Conservation (phyloP, 2,329 filamentous ascomycete genomes). For the Cercospora sp. region DNA sequence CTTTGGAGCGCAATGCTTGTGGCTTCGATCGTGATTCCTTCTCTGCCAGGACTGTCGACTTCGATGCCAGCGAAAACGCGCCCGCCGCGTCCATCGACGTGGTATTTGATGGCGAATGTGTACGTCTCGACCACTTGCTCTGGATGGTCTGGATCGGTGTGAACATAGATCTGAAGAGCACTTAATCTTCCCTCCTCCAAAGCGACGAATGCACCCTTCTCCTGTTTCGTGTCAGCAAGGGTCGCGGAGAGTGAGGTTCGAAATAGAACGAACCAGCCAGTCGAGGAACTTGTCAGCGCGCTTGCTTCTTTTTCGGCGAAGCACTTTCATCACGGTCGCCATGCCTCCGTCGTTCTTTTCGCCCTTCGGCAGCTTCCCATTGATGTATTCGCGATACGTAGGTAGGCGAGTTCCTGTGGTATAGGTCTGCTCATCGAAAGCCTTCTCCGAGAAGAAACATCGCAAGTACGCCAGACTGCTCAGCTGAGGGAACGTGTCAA, state of each 20-base stretch:
- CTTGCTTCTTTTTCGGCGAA: slow-evolving; percentile 43
- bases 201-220: slow-evolving; percentile 51
- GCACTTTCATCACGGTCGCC: slow-evolving; percentile 39
- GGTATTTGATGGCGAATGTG: slow-evolving; percentile 52
- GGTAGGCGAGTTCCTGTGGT: slow-evolving; percentile 26
- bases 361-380: slow-evolving; percentile 21
- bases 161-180: slow-evolving; percentile 50
- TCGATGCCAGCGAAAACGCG: slow-evolving; percentile 30
- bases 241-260: not conserved
- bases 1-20: slow-evolving; percentile 46
- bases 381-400: slow-evolving; percentile 39
- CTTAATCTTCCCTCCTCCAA: slow-evolving; percentile 46
- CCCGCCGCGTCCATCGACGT: slow-evolving; percentile 12
- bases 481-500: slow-evolving; percentile 33
- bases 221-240: slow-evolving; percentile 43
- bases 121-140: slow-evolving; percentile 51
- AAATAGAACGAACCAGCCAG: slow-evolving; percentile 46
- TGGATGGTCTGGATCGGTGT: slow-evolving; percentile 41
- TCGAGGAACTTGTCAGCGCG: slow-evolving; percentile 49
- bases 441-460: slow-evolving; percentile 37
- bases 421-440: slow-evolving; percentile 37
- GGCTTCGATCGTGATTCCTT: slow-evolving; percentile 42
- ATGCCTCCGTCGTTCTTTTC: slow-evolving; percentile 8
- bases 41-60: slow-evolving; percentile 35
- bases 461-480: slow-evolving; percentile 39